Percentiles rank a stretch among this genome's conserved stretches.
Evolutionary conservation across 2,329 filamentous ascomycete genomes (phyloP).

Genomic region (Alternaria arbusti): DNA sequence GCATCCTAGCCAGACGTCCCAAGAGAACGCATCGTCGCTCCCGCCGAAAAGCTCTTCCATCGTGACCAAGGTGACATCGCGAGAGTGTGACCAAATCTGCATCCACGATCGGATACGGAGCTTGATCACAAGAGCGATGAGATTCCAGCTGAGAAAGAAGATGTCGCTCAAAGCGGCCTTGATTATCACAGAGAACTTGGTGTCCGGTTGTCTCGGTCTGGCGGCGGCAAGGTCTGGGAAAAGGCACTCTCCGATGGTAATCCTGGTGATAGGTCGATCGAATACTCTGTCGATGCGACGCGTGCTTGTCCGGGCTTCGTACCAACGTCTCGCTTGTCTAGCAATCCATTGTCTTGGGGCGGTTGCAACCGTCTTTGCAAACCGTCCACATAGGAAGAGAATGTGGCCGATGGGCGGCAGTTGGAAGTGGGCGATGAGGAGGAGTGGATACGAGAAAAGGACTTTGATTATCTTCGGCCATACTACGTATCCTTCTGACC

Average conservation of each 20-base stretch:
- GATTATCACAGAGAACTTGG: not conserved
- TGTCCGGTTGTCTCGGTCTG: not conserved
- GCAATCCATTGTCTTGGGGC: not conserved
- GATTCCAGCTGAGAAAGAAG: not conserved
- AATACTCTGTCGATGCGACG: slow-evolving; percentile 6
- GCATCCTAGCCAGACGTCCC: not conserved
- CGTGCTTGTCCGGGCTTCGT: not conserved
- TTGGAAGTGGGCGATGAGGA: not conserved
- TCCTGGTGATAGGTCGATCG: not conserved
- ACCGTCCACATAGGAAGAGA: not conserved
- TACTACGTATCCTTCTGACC: not conserved
- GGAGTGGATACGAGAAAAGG: not conserved
- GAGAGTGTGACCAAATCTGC: not conserved
- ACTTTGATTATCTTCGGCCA: not conserved
- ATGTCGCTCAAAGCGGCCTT: not conserved
- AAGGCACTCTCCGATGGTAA: slow-evolving; percentile 2
- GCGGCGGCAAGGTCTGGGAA: not conserved
- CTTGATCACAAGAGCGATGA: not conserved
- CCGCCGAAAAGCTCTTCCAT: not conserved
- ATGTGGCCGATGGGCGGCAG: not conserved
- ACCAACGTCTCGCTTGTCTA: not conserved
- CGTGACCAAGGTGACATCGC: not conserved
- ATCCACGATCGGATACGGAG: not conserved
- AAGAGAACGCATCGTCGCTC: not conserved
- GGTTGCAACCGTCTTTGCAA: not conserved